phyloP scores from a whole-genome alignment of 2,329 filamentous ascomycete species.

The Aureobasidium zeae region DNA sequence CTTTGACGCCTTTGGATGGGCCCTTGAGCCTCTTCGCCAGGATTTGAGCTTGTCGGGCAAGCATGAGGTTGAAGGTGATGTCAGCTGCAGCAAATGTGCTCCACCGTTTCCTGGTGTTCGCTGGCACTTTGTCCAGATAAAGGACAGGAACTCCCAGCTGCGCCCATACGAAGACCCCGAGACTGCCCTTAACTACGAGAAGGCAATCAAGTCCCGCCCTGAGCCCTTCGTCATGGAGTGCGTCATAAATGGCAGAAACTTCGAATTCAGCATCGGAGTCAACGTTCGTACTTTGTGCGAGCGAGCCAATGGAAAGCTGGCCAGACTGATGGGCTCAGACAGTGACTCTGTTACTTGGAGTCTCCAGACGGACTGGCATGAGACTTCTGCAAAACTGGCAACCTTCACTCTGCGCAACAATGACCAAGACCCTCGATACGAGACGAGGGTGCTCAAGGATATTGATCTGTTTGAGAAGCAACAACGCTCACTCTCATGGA shows the following conservation, averaged over 20 bases:
- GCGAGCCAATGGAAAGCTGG: conserved; percentile 21
- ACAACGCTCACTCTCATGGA: conserved; percentile 49
- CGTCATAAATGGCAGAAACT: neutral
- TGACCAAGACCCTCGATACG: conserved; percentile 14
- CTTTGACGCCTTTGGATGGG: conserved; percentile 27
- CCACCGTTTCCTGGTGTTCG: conserved; percentile 31
- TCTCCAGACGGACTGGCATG: conserved; percentile 37
- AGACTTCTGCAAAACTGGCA: conserved; percentile 27
- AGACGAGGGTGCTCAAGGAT: conserved; percentile 24
- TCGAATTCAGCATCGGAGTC: conserved; percentile 20
- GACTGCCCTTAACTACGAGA: conserved; percentile 43
- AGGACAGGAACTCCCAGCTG: conserved; percentile 18
- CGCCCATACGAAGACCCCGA: conserved; percentile 43
- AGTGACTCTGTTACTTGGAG: conserved; percentile 36
- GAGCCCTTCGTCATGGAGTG: conserved; percentile 19
- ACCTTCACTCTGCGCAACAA: conserved; percentile 40
- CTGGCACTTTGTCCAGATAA: conserved; percentile 28
- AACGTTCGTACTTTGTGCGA: conserved; percentile 26
- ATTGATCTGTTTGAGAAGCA: conserved; percentile 44
- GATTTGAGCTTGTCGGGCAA: neutral
- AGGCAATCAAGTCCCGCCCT: conserved; percentile 42
- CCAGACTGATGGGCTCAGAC: neutral
- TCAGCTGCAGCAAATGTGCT: conserved; percentile 27
- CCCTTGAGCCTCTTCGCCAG: conserved; percentile 19
- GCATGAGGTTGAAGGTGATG: neutral